Conservation (phyloP, 176 grass and related monocot genomes). For the Areca catechu region DNA sequence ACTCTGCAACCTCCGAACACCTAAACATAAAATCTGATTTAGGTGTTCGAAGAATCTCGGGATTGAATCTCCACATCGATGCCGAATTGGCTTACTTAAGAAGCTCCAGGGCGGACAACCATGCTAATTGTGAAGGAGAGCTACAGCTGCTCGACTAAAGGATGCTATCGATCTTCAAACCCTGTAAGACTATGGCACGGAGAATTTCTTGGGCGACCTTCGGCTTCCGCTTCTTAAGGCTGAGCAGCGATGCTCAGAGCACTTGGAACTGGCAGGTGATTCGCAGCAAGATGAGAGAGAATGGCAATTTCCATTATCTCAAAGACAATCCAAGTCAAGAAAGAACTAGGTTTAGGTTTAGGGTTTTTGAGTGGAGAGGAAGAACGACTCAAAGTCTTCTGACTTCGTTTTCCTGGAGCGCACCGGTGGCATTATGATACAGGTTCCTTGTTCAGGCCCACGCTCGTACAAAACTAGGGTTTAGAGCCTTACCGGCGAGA, state of each 20-base stretch:
- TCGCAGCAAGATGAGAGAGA: conserved; percentile 64
- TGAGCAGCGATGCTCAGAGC: conserved; percentile 67
- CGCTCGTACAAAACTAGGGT: no score
- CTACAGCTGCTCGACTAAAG: conserved; percentile 57
- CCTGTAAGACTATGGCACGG: conserved; percentile 41
- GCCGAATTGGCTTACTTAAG: conserved; percentile 23
- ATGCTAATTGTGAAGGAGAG: conserved; percentile 77
- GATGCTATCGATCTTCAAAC: conserved; percentile 48
- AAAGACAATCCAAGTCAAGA: no score
- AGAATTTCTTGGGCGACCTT: conserved; percentile 47
- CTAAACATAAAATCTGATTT: conserved; percentile 55
- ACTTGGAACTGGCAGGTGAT: conserved; percentile 93
- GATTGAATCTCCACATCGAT: conserved; percentile 16
- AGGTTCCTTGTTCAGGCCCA: no score
- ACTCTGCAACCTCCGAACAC: conserved; percentile 37
- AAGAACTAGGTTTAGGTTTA: no score
- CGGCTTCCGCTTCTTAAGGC: conserved; percentile 62
- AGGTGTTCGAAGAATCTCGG: conserved; percentile 32
- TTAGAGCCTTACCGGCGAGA: no score
- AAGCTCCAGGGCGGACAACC: conserved; percentile 83
- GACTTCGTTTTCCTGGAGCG: no score
- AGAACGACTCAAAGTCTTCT: no score
- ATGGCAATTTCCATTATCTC: conserved; percentile 38
- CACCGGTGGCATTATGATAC: no score
- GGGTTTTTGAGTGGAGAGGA: no score